These are phyloP conservation scores for Phialophora tarda DNA, from an alignment of 2,329 filamentous ascomycete genomes.

Conservation along the genomic window DNA sequence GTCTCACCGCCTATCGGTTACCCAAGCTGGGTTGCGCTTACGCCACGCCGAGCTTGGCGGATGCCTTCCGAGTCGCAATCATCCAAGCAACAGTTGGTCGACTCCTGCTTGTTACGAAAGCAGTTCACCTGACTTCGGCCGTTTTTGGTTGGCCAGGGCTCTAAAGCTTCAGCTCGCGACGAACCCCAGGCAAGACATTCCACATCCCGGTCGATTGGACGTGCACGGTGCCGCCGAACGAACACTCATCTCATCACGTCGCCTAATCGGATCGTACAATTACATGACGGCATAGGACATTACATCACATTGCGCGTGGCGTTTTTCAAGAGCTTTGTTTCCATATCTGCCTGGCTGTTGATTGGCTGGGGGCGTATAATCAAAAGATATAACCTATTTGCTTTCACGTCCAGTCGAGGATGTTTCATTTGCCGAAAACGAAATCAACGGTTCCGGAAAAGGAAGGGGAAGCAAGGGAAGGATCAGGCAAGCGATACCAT, in stretches of 20 bases:
- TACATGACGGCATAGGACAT: constrained; percentile 16
- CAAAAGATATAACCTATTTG: constrained; percentile 17
- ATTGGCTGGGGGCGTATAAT: constrained; percentile 3
- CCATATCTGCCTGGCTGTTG: not conserved
- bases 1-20: constrained; percentile 16
- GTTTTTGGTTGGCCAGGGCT: not conserved
- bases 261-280: constrained; percentile 4
- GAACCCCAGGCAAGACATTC: not conserved
- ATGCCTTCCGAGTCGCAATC: not conserved
- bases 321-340: constrained; percentile 4
- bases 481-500: not conserved
- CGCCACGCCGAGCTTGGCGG: constrained; percentile 10
- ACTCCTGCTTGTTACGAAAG: not conserved
- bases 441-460: not conserved
- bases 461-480: not conserved
- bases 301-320: constrained; percentile 14
- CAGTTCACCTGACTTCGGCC: not conserved
- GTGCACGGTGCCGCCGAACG: not conserved
- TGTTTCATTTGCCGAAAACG: not conserved
- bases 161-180: not conserved
- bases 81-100: not conserved
- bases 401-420: not conserved
- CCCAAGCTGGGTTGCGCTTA: constrained; percentile 7
- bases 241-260: constrained; percentile 7
- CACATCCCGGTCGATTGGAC: not conserved